Base-by-base conservation (phyloP, 306 rosid genomes). In the Cucurbita argyrosperma region DNA sequence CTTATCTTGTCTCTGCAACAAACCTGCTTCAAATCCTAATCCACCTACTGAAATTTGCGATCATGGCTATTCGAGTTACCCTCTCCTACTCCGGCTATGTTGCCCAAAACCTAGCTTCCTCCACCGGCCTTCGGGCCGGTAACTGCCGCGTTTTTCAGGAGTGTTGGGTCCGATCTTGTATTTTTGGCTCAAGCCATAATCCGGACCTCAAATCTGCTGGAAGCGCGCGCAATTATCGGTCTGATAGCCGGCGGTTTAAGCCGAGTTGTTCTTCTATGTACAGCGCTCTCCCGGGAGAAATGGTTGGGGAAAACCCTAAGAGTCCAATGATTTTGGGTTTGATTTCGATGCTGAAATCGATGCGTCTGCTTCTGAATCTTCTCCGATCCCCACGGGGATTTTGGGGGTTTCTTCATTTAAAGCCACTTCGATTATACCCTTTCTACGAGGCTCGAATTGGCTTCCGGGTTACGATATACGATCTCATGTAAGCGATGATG, bases 51-150 rank as follows among this genome's bases (percentile, higher is more conserved):
- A 72, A 78, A 35, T 76, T 90, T 26, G n/a, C 46, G 13, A 1
- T 78, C 9, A 94, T 94, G 99, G 96, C 99, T 39, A 78, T 91
- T 21, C 92, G 96, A 0, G 89, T 89, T 10, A 88, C 99, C 47
- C 75, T 89, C 19, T 72, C 84, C 71, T 88, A 82, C 81, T 89
- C 99, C 8, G 91, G 96, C 77, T 85, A 89, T 8, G 90, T 89
- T 14, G 97, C 91, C 82, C 92, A 89, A 39, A 91, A 83, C 68
- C 82, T 94, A 6, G 89, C 82, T 13, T 88, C 96, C 79, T 82
- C 96, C 64, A 92, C 95, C 83, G 86, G 84, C 54, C 49, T 66
- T 21, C 95, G 91, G 16, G 83, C 78, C 47, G 84, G 83, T 0
- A 81, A 85, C 52, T 82, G 86, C 75, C 88, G 95, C n/a, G 83